Evolutionary conservation across 179 eudicot genomes (phyloP), one percentile per base, ranked within the genome.

Genomic region (Carnegiea gigantea): DNA sequence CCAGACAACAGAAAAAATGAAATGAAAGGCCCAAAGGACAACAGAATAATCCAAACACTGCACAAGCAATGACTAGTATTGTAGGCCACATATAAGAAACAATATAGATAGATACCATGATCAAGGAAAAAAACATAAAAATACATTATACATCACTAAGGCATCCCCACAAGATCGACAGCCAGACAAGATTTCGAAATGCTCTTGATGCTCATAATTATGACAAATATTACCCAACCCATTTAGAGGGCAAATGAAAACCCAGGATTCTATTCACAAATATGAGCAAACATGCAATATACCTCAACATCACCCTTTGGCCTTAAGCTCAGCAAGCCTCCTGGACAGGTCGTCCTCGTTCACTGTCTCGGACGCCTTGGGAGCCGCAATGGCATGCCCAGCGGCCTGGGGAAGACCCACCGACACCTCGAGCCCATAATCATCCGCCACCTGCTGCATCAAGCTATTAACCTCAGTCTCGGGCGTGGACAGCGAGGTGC

Each of bases 371-470:
- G 48, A 10, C 28, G 40, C 81, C 78, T 75, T 81, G 7, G 87
- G 77, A 2, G 65, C 83, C 5, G 85, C 77, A 78, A 88, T 77
- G 7, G 84, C 78, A 65, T 89, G 89, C 4, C 81, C 86, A 53
- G 86, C 91, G 73, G 91, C 85, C 76, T 87, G 91, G 4, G 89
- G 91, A 77, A 89, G 70, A 4, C 88, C 88, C 2, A 85, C 89
- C 1, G 85, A 81, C 30, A 87, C 88, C 83, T 87, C 89, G 18
- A 85, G 79, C 71, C 89, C 91, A 33, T 89, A 83, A 53, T 89
- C 91, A 76, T 89, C 91, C 43, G 89, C 89, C 49, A 89, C 91
- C 86, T 87, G 89, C 73, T 87, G 87, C 89, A 89, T 83, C 82
- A 89, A 80, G 33, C 85, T 83, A 43, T 87, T 85, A 20, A 89